These are phyloP conservation scores for Carnegiea gigantea DNA, from an alignment of 179 eudicot species.

Conservation along the genomic window DNA sequence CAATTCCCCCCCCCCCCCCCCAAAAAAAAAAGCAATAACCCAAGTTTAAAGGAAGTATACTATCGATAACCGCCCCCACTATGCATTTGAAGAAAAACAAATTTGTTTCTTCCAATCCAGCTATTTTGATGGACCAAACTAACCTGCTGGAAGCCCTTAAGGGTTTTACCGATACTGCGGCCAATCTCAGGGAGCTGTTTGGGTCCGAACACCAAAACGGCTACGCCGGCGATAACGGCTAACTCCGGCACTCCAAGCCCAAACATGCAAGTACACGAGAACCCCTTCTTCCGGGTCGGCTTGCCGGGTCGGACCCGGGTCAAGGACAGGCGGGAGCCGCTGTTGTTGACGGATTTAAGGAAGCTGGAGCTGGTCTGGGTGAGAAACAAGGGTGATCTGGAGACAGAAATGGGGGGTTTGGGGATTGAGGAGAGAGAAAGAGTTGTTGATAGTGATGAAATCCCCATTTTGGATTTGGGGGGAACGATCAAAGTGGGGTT, in stretches of 20 bases:
- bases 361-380: slow-evolving; percentile 7
- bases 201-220: slow-evolving; percentile 84
- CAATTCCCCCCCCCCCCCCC: not conserved
- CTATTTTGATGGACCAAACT: slow-evolving; percentile 22
- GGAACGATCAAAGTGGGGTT: not conserved
- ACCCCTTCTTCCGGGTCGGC: slow-evolving; percentile 32
- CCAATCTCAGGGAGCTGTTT: slow-evolving; percentile 87
- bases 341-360: slow-evolving; percentile 22
- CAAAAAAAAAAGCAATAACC: not conserved
- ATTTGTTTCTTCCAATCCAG: too few species aligned
- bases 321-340: slow-evolving; percentile 18
- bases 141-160: slow-evolving; percentile 95
- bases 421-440: slow-evolving; percentile 1
- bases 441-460: not conserved
- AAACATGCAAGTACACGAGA: slow-evolving; percentile 63
- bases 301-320: slow-evolving; percentile 8
- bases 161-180: slow-evolving; percentile 73
- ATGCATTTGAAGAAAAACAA: not conserved
- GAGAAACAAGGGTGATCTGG: not conserved
- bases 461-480: not conserved
- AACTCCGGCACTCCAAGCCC: slow-evolving; percentile 97
- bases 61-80: not conserved
- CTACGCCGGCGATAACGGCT: slow-evolving; percentile 88
- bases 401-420: not conserved
- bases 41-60: too few species aligned